Base-by-base conservation (phyloP, 2,329 filamentous ascomycete species). In the Magnaporthiopsis poae region DNA sequence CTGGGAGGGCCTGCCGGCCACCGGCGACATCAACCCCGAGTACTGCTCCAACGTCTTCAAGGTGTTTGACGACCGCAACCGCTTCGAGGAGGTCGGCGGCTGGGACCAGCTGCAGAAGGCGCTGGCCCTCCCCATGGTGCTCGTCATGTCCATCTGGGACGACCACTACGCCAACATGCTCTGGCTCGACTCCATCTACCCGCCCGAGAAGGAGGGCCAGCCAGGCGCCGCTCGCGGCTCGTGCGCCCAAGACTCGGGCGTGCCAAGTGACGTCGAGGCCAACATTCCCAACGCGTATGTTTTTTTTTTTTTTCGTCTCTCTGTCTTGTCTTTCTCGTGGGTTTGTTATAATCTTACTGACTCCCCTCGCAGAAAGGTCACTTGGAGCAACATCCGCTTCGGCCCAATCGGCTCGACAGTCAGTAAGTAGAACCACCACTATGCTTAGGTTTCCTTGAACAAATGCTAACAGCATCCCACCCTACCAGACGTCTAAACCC, bases 161-260 rank as follows among this genome's bases (percentile, higher is more conserved):
- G 86, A 88, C 61, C 66, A 67, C 66, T 65, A 67, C 62, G 35
- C 66, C 63, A 67, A 85, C 75, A 88, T 88, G 84, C 80, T 86
- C 69, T 89, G 86, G 86, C 81, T 89, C 69, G 86, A 88, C 77
- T 81, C 80, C 67, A 79, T 75, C 71, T 86, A 82, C 77, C 84
- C 85, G n/a, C 69, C 69, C 62, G 69, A 71, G 35, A 67, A 67
- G 46, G 69, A 67, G 25, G 70, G 69, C n/a, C 60, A 63, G 36
- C 79, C 78, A 12, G 82, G 82, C 71, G 74, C 76, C 64, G 75
- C 75, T 59, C 79, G 82, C 70, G 82, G 82, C 65, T 73, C 76
- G 7, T 85, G 83, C 71, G 68, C 74, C 66, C 77, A 76, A 29
- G 74, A 71, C 64, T 80, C 80, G 29, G 82, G 82, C 56, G 76